Percentiles rank a stretch among this genome's conserved stretches.
Conservation (phyloP, 1,139 yeast species). For the Magnusiomyces tetraspermus region DNA sequence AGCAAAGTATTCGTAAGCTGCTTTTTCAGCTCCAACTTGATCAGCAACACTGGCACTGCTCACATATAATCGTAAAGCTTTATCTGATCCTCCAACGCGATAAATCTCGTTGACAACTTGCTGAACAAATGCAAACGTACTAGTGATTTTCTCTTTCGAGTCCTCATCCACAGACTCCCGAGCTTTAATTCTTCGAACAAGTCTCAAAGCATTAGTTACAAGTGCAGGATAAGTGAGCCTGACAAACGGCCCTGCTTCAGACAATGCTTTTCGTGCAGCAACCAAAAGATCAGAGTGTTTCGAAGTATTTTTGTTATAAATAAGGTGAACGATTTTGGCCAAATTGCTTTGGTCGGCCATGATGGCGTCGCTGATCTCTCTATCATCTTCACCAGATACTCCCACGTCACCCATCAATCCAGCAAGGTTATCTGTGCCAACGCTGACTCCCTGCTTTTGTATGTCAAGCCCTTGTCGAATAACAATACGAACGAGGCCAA, state of each 20-base stretch:
- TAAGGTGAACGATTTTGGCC: slow-evolving; percentile 58
- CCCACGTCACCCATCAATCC: slow-evolving; percentile 13
- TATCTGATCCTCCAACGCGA: slow-evolving; percentile 43
- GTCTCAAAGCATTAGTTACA: slow-evolving; percentile 48
- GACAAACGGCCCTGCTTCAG: slow-evolving; percentile 42
- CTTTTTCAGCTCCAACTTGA: slow-evolving; percentile 51
- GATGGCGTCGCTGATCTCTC: slow-evolving; percentile 24
- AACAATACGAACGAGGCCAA: slow-evolving; percentile 33
- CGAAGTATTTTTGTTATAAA: slow-evolving; percentile 43
- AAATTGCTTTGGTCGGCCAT: slow-evolving; percentile 56
- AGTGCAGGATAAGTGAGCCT: slow-evolving; percentile 69
- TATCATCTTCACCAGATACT: slow-evolving; percentile 14
- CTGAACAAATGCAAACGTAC: slow-evolving; percentile 65
- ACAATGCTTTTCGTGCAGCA: slow-evolving; percentile 45
- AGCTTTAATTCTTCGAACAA: slow-evolving; percentile 42
- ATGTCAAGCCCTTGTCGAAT: slow-evolving; percentile 25
- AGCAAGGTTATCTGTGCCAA: slow-evolving; percentile 11
- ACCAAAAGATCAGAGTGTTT: slow-evolving; percentile 49
- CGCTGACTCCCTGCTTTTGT: slow-evolving; percentile 12
- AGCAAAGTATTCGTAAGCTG: slow-evolving; percentile 81
- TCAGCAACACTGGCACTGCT: slow-evolving; percentile 57
- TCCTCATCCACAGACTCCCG: slow-evolving; percentile 25
- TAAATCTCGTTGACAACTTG: slow-evolving; percentile 61
- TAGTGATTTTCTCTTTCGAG: slow-evolving; percentile 33
- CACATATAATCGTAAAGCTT: slow-evolving; percentile 41